Conservation (phyloP, 1,284 basidiomycete genomes). For the Puccinia horiana region DNA sequence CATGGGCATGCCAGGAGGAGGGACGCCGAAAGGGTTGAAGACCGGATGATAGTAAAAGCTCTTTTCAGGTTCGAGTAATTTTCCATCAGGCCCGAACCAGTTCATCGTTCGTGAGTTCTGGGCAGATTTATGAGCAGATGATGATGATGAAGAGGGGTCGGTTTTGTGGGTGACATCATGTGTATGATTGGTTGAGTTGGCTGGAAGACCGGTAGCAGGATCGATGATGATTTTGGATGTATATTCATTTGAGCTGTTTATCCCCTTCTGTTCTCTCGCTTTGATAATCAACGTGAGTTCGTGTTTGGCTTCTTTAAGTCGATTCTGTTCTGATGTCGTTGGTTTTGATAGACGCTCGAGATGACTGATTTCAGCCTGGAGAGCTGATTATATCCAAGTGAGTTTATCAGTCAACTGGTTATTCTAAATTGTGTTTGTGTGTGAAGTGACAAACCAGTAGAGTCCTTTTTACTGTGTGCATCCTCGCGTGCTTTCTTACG, state of each 20-base stretch:
- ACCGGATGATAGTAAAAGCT: conserved; percentile 58
- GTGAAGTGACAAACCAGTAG: conserved; percentile 6
- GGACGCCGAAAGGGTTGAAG: conserved; percentile 58
- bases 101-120: conserved; percentile 32
- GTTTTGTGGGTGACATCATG: neutral
- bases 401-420: neutral
- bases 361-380: conserved; percentile 47
- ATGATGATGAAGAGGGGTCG: neutral
- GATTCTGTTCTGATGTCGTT: conserved; percentile 29
- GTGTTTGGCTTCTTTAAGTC: conserved; percentile 28
- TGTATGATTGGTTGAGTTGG: neutral
- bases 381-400: too few relatives aligned
- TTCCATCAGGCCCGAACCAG: conserved; percentile 49
- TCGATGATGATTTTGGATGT: conserved; percentile 36
- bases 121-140: neutral
- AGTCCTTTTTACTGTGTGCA: conserved; percentile 43
- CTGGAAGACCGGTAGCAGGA: conserved; percentile 39
- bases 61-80: conserved; percentile 53
- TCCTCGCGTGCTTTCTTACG: conserved; percentile 43
- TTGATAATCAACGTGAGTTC: conserved; percentile 30
- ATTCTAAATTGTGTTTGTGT: too few relatives aligned
- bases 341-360: conserved; percentile 36
- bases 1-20: conserved; percentile 58
- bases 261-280: conserved; percentile 20
- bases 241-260: neutral